These are phyloP conservation scores for Vickermania ingenoplastis DNA, from an alignment of 208 protist genomes.

Conservation along the genomic window DNA sequence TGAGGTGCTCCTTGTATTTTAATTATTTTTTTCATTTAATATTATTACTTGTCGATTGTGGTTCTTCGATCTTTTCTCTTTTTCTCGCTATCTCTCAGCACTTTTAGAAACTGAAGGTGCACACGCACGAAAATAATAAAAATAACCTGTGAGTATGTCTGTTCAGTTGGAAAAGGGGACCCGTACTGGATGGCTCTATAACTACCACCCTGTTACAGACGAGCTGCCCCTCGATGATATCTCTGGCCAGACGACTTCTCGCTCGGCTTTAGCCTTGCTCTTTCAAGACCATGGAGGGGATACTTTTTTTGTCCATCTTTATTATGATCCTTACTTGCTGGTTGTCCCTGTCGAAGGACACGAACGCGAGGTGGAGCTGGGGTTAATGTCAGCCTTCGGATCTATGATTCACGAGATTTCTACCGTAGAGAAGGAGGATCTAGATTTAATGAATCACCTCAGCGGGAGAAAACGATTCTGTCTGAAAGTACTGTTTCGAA, in stretches of 20 bases:
- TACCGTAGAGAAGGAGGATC: slow-evolving; percentile 91
- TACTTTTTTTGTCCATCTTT: slow-evolving; percentile 63
- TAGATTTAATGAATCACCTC: slow-evolving; percentile 96
- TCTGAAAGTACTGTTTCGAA: slow-evolving; percentile 94
- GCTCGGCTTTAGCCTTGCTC: slow-evolving; percentile 58
- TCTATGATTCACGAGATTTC: slow-evolving; percentile 77
- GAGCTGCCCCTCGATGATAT: slow-evolving; percentile 6
- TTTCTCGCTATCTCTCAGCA: background rate
- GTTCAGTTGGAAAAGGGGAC: slow-evolving; percentile 52
- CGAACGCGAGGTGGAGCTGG: slow-evolving; percentile 92
- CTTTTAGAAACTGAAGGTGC: no score
- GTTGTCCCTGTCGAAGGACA: slow-evolving; percentile 67
- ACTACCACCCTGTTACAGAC: slow-evolving; percentile 73
- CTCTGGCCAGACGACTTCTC: background rate
- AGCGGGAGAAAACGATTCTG: slow-evolving; percentile 87
- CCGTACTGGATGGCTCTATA: slow-evolving; percentile 82
- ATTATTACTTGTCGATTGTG: background rate
- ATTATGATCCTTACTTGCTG: slow-evolving; percentile 76
- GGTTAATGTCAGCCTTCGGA: slow-evolving; percentile 86
- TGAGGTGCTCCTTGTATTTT: background rate
- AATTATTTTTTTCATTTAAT: background rate
- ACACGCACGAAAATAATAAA: no score
- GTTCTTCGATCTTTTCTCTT: slow-evolving; percentile 1
- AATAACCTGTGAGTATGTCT: slow-evolving; percentile 12
- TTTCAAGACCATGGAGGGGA: slow-evolving; percentile 79